phyloP scores from a whole-genome alignment of 805 yeast species.

The Kodamaea fukazawae region DNA sequence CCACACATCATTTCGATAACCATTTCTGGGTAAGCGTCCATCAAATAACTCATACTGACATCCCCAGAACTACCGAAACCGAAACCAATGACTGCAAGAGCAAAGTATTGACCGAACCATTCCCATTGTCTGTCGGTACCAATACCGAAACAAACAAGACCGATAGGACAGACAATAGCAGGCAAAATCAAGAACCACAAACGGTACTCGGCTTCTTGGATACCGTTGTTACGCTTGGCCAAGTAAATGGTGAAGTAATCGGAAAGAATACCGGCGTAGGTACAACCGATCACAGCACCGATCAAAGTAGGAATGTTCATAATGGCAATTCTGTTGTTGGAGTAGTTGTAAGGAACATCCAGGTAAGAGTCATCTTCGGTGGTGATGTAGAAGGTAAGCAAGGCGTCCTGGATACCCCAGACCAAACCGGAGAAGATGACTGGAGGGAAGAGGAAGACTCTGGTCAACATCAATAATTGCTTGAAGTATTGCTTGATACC shows the following conservation, averaged over 20 bases:
- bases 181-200: constrained; percentile 56
- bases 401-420: constrained; percentile 81
- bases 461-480: constrained; percentile 48
- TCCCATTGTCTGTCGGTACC: constrained; percentile 57
- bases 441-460: constrained; percentile 63
- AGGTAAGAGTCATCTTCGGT: constrained; percentile 68
- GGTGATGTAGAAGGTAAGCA: constrained; percentile 70
- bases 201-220: constrained; percentile 65
- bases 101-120: constrained; percentile 56
- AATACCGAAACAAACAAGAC: constrained; percentile 62
- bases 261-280: constrained; percentile 59
- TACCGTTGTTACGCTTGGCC: constrained; percentile 59
- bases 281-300: constrained; percentile 66
- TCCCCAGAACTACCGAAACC: constrained; percentile 74
- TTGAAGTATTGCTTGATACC: constrained; percentile 65
- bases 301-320: constrained; percentile 72
- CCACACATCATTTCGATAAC: constrained; percentile 72
- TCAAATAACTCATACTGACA: constrained; percentile 61
- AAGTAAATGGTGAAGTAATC: constrained; percentile 60
- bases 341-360: constrained; percentile 63
- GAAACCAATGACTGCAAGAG: constrained; percentile 63
- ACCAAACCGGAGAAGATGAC: constrained; percentile 64
- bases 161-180: constrained; percentile 57
- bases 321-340: constrained; percentile 64
- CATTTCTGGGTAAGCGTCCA: constrained; percentile 70